Evolutionary conservation across 768 basidiomycete species (phyloP), one percentile per base, ranked within the genome.

Genomic region (Boletus sp.): DNA sequence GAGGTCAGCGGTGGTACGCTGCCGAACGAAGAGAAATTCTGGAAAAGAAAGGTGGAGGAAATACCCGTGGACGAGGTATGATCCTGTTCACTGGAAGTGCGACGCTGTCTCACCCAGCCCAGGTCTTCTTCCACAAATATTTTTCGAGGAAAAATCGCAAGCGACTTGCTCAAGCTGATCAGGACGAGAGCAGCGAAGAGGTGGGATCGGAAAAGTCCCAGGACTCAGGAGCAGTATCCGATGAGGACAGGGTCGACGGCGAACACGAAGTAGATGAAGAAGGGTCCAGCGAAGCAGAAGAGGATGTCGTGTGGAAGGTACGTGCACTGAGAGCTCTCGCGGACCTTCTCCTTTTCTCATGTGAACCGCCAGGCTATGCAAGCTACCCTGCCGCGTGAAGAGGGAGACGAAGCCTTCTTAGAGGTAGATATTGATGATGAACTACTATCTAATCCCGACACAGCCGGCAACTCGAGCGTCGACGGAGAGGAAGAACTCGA

Each of bases 101-200:
- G 3, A 40, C 24, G 39, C 28, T 48, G 50, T 53, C 52, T 60
- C 36, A 59, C 53, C 1, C 24, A 2, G 29, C 11, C 33, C 54
- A 92, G 92, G 65, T 91, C 33, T 98, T 98, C 80, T 97, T 94
- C 77, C 87, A 98, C 71, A 86, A 86, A 63, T 98, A 84, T 76
- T 98, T 97, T 70, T 79, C 83, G 10, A 79, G 78, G 63, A 94
- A 92, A 72, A 76, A 82, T 33, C 80, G 81, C 63, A 78, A 73
- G 62, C 80, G 80, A 52, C 77, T 76, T 65, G 75, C 76, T 28
- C 84, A 76, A 48, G 73, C 77, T 7, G 73, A 71, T 52, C 65
- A 65, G 47, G 68, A 70, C 5, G 75, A 72, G 15, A 64, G 68
- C 5, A 67, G 12, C 8, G 40, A 73, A n/a, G 61, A 50, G 8